A percentile compares a stretch with the other conserved stretches of the same genome.
Conservation (phyloP, 2,329 filamentous ascomycete genomes). For the Calonectria henricotiae region DNA sequence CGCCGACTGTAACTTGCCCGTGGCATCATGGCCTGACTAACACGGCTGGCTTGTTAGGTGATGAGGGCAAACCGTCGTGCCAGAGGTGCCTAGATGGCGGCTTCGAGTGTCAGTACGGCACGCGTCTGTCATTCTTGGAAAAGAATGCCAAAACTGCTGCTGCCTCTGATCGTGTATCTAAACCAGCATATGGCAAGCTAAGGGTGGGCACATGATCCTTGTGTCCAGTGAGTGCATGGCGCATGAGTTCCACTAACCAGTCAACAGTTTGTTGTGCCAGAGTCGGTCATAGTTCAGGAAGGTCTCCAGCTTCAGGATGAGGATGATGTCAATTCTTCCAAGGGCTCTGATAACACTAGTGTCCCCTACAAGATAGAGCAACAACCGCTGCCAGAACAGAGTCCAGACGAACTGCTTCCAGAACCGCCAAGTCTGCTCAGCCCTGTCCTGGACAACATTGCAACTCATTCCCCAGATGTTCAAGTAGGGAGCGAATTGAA, state of each 20-base stretch:
- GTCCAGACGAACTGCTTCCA: constrained; percentile 9
- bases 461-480: constrained; percentile 33
- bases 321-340: constrained; percentile 19
- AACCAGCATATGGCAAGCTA: constrained; percentile 47
- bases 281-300: constrained; percentile 39
- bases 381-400: constrained; percentile 24
- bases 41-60: constrained; percentile 57
- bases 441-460: constrained; percentile 28
- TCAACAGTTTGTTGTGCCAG: constrained; percentile 46
- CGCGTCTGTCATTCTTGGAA: constrained; percentile 64
- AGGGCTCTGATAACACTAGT: constrained; percentile 24
- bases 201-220: constrained; percentile 39
- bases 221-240: constrained; percentile 12
- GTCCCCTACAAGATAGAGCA: constrained; percentile 26
- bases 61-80: constrained; percentile 68
- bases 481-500: constrained; percentile 25
- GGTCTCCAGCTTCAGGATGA: constrained; percentile 33
- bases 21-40: constrained; percentile 29
- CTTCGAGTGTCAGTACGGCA: constrained; percentile 67
- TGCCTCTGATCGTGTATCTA: constrained; percentile 36
- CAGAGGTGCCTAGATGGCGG: constrained; percentile 65
- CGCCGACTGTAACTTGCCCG: background rate
- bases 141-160: constrained; percentile 65
- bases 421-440: constrained; percentile 34
- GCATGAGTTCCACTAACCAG: constrained; percentile 20